A percentile compares a stretch with the other conserved stretches of the same genome.
Evolutionary conservation across 768 basidiomycete genomes (phyloP).

Genomic region (Boletus sp.): DNA sequence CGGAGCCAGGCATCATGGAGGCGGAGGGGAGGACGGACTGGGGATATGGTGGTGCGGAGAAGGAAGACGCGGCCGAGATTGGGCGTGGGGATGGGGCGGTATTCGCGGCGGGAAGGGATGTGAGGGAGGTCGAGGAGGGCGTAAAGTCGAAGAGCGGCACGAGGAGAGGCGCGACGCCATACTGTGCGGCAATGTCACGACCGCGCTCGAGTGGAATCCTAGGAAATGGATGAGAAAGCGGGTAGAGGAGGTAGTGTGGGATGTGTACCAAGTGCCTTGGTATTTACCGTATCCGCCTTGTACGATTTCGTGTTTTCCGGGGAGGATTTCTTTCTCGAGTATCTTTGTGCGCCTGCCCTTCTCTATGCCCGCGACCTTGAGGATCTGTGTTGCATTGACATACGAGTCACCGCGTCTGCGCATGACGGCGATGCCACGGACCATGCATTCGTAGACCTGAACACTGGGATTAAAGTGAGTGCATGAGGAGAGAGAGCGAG

Average conservation of each 20-base stretch:
- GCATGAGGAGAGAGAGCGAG: not conserved
- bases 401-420: conserved; percentile 90
- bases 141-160: conserved; percentile 92
- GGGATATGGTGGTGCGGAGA: conserved; percentile 54
- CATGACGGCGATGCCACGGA: conserved; percentile 98
- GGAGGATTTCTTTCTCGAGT: conserved; percentile 92
- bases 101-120: conserved; percentile 59
- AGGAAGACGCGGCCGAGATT: conserved; percentile 67
- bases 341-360: conserved; percentile 97
- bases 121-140: conserved; percentile 68
- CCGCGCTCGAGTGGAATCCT: conserved; percentile 98
- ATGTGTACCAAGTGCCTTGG: conserved; percentile 92
- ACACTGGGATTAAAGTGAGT: not conserved
- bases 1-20: conserved; percentile 85
- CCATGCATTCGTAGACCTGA: conserved; percentile 97
- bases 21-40: conserved; percentile 66
- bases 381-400: conserved; percentile 98
- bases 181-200: conserved; percentile 88
- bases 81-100: conserved; percentile 55
- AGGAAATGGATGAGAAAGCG: conserved; percentile 10
- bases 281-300: conserved; percentile 99
- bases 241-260: conserved; percentile 2
- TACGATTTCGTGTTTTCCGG: conserved; percentile 95
- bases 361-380: conserved; percentile 98
- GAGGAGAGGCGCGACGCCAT: conserved; percentile 86